Percentiles rank a stretch among this genome's conserved stretches.
Conservation (phyloP, 805 yeast species). For the Cyberlindnera mississippiensis region DNA sequence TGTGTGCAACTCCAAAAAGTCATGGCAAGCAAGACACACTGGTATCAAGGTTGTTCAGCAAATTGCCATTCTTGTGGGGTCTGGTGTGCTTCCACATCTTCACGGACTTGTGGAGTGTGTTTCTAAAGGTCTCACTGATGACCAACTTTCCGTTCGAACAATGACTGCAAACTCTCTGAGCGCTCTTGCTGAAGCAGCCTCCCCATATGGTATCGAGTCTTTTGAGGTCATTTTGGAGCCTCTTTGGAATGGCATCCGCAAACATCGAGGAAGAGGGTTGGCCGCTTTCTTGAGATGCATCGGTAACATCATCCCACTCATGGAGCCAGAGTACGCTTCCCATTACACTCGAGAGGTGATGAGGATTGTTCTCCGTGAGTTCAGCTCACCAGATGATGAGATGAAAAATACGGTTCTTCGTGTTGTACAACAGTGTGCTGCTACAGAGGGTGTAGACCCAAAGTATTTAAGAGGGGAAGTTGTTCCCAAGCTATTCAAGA, state of each 20-base stretch:
- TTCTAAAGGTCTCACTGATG: conserved; percentile 57
- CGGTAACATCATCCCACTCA: conserved; percentile 77
- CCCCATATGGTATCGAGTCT: conserved; percentile 88
- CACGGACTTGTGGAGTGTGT: conserved; percentile 61
- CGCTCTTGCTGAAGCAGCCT: conserved; percentile 72
- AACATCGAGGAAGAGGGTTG: conserved; percentile 72
- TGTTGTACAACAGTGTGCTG: conserved; percentile 64
- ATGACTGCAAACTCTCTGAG: conserved; percentile 70
- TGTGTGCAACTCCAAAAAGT: conserved; percentile 68
- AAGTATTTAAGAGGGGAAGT: conserved; percentile 48
- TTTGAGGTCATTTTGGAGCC: conserved; percentile 70
- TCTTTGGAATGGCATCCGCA: conserved; percentile 73
- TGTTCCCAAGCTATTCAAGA: conserved; percentile 56
- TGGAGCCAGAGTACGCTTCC: conserved; percentile 78
- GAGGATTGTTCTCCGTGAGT: conserved; percentile 64
- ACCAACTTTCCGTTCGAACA: conserved; percentile 60
- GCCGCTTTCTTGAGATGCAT: conserved; percentile 75
- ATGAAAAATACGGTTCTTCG: conserved; percentile 71
- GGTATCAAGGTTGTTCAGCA: conserved; percentile 78
- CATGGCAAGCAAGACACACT: conserved; percentile 81
- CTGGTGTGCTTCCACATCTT: conserved; percentile 71
- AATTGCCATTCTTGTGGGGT: conserved; percentile 62
- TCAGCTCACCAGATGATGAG: conserved; percentile 80
- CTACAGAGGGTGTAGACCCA: conserved; percentile 52
- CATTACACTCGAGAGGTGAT: conserved; percentile 76